phyloP scores from a whole-genome alignment of 441 rosid species.

The Erodium moschatum region DNA sequence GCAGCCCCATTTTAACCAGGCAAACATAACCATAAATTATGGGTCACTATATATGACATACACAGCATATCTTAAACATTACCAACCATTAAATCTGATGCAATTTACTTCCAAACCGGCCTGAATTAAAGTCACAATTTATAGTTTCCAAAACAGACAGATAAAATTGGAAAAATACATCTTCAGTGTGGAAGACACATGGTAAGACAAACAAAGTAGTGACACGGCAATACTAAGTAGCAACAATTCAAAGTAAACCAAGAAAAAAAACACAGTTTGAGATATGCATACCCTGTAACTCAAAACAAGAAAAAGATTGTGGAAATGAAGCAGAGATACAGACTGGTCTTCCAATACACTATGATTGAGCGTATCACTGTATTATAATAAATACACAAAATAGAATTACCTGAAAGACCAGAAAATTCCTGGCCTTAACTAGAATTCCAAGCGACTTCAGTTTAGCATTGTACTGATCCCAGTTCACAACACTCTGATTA shows the following conservation, averaged over 20 bases:
- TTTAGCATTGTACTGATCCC: conserved; percentile 81
- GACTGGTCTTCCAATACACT: too few relatives aligned
- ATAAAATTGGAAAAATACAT: background rate
- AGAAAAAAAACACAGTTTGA: background rate
- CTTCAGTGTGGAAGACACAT: background rate
- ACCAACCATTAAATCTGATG: background rate
- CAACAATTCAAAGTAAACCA: background rate
- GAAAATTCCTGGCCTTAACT: conserved; percentile 92
- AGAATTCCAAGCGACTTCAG: conserved; percentile 80
- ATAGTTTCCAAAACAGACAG: background rate
- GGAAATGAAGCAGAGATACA: conserved; percentile 3
- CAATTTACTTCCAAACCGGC: background rate
- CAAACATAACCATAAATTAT: background rate
- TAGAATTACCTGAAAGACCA: conserved; percentile 77
- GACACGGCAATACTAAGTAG: background rate
- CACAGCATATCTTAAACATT: background rate
- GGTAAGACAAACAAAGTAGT: background rate
- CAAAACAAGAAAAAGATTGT: background rate
- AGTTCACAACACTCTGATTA: conserved; percentile 64
- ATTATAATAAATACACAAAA: background rate
- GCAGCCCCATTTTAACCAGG: background rate
- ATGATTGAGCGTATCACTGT: background rate
- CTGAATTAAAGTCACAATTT: background rate
- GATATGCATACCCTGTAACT: background rate
- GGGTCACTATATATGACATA: background rate